phyloP scores from a whole-genome alignment of 257 asterid species.

The Forsythia viridissima region DNA sequence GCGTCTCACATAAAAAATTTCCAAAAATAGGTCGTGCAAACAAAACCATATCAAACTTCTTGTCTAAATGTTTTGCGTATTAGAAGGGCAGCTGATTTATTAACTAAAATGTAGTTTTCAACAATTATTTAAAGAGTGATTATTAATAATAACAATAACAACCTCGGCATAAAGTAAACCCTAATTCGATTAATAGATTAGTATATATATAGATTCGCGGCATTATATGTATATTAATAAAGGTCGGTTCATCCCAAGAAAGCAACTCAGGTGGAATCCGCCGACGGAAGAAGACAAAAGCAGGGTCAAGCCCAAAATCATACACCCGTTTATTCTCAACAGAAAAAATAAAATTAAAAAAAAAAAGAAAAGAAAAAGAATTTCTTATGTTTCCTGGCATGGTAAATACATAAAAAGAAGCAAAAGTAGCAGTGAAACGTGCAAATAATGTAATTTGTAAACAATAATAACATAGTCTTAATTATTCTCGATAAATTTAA shows the following conservation, averaged over 20 bases:
- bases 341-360: background rate
- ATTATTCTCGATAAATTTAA: too few relatives aligned
- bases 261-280: conserved; percentile 1
- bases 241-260: background rate
- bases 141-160: background rate
- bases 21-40: too few relatives aligned
- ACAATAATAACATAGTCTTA: too few relatives aligned
- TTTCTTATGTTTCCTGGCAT: background rate
- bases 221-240: too few relatives aligned
- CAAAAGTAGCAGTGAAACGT: background rate
- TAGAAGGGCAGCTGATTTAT: background rate
- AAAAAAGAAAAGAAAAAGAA: background rate
- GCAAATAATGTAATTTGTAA: too few relatives aligned
- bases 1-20: too few relatives aligned
- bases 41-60: background rate
- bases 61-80: too few relatives aligned
- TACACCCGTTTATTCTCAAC: background rate
- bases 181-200: background rate
- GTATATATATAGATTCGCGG: background rate
- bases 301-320: background rate
- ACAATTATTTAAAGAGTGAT: too few relatives aligned
- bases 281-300: conserved; percentile 2
- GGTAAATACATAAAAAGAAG: background rate
- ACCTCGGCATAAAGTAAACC: background rate
- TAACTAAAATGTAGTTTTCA: background rate